A percentile compares a stretch with the other conserved stretches of the same genome.
phyloP scores from a whole-genome alignment of 768 basidiomycete genomes.

The Phylloporus sp. region DNA sequence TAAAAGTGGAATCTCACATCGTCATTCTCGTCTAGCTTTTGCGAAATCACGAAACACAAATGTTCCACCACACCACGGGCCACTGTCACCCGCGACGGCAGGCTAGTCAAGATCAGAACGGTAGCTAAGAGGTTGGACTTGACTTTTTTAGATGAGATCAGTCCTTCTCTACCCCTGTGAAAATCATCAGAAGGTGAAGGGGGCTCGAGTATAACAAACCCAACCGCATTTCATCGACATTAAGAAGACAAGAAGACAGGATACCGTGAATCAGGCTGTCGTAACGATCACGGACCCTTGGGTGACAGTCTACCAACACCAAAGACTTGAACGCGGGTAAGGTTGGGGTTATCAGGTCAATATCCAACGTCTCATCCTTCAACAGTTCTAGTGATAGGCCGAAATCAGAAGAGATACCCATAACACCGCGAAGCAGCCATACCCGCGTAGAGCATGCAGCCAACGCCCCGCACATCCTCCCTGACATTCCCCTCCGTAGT shows the following conservation, averaged over 20 bases:
- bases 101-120: constrained; percentile 77
- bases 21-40: constrained; percentile 64
- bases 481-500: constrained; percentile 50
- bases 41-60: constrained; percentile 76
- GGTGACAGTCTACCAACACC: constrained; percentile 45
- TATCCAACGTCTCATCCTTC: constrained; percentile 76
- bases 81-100: constrained; percentile 62
- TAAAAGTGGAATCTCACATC: constrained; percentile 47
- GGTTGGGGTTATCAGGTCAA: constrained; percentile 76
- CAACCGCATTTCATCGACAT: constrained; percentile 90
- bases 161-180: constrained; percentile 71
- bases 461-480: constrained; percentile 77
- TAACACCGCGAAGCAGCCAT: not conserved
- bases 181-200: constrained; percentile 3
- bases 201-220: constrained; percentile 21
- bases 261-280: constrained; percentile 67
- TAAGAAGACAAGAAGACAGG: constrained; percentile 77
- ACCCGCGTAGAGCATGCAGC: constrained; percentile 78
- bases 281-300: constrained; percentile 48
- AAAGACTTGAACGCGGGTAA: constrained; percentile 76
- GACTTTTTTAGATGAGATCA: constrained; percentile 73
- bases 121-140: constrained; percentile 87
- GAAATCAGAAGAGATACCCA: not conserved
- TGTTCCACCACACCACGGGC: constrained; percentile 78
- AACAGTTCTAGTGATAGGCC: constrained; percentile 53